A percentile compares a stretch with the other conserved stretches of the same genome.
Evolutionary conservation across 2,329 filamentous ascomycete genomes (phyloP).

Genomic region (Ustulina deusta): DNA sequence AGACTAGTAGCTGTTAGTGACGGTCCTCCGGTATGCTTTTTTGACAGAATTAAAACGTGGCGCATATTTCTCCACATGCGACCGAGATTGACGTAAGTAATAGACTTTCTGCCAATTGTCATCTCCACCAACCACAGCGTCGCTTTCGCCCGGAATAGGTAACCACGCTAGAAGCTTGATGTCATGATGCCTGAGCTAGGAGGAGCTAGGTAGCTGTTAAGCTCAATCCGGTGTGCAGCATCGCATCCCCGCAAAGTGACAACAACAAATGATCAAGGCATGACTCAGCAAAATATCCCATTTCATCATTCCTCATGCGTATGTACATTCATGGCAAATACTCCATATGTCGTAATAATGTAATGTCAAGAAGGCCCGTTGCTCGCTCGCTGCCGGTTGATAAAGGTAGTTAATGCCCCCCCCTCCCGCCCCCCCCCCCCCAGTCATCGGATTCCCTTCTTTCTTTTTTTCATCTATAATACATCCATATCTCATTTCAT

Average conservation of each 20-base stretch:
- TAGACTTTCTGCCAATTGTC: not conserved
- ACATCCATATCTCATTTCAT: not conserved
- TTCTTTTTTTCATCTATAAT: conserved; percentile 23
- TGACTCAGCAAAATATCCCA: not conserved
- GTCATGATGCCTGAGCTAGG: conserved; percentile 13
- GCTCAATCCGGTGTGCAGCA: no score
- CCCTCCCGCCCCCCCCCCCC: not conserved
- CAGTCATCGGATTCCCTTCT: not conserved
- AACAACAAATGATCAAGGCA: not conserved
- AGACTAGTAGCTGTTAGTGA: no score
- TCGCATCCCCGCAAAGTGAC: not conserved
- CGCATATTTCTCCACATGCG: no score
- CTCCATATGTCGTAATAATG: not conserved
- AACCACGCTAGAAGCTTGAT: conserved; percentile 24
- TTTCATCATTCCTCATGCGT: conserved; percentile 22
- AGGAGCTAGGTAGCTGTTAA: no score
- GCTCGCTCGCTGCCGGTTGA: not conserved
- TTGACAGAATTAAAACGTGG: conserved; percentile 5
- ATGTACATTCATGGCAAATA: conserved; percentile 3
- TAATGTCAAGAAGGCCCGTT: not conserved
- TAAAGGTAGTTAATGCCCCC: not conserved
- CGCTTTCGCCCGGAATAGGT: conserved; percentile 33
- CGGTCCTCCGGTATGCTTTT: not conserved
- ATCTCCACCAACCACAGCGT: conserved; percentile 29
- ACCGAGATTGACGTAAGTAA: no score